A percentile compares a stretch with the other conserved stretches of the same genome.
Evolutionary conservation across 495 filamentous ascomycete genomes (phyloP).

Genomic region (Clavariopsis aquatica): DNA sequence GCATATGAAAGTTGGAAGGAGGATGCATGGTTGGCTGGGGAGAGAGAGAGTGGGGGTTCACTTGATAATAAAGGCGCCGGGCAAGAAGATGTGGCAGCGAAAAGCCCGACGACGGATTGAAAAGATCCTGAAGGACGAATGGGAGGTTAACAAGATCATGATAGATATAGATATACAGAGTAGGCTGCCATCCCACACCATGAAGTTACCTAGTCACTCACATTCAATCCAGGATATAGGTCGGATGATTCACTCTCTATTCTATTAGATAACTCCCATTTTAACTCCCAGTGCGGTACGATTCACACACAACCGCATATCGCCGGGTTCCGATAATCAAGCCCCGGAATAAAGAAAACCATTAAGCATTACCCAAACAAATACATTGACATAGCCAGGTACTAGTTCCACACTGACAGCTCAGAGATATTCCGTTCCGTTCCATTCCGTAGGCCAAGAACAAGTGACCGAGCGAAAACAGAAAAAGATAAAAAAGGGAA

Average conservation of each 20-base stretch:
- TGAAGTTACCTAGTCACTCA: too few species aligned
- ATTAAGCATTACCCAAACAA: conserved; percentile 21
- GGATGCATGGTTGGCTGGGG: conserved; percentile 49
- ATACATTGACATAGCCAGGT: not conserved
- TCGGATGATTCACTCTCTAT: not conserved
- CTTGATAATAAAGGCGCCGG: too few species aligned
- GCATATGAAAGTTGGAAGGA: conserved; percentile 62
- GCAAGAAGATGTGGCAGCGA: not conserved
- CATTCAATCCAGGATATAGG: not conserved
- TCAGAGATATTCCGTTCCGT: conserved; percentile 3
- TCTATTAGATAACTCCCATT: not conserved
- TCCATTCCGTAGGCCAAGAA: not conserved
- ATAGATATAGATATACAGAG: not conserved
- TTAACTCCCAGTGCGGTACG: not conserved
- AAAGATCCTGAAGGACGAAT: too few species aligned
- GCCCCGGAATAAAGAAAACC: not conserved
- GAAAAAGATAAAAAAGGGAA: not conserved
- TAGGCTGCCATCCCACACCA: too few species aligned
- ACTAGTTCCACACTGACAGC: not conserved
- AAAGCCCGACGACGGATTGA: too few species aligned
- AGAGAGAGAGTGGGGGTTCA: conserved; percentile 18
- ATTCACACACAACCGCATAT: not conserved
- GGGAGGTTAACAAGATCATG: too few species aligned
- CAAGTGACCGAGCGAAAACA: not conserved
- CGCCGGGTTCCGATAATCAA: not conserved